phyloP scores from a whole-genome alignment of 805 yeast genomes.

The Blastobotrys parvus region DNA sequence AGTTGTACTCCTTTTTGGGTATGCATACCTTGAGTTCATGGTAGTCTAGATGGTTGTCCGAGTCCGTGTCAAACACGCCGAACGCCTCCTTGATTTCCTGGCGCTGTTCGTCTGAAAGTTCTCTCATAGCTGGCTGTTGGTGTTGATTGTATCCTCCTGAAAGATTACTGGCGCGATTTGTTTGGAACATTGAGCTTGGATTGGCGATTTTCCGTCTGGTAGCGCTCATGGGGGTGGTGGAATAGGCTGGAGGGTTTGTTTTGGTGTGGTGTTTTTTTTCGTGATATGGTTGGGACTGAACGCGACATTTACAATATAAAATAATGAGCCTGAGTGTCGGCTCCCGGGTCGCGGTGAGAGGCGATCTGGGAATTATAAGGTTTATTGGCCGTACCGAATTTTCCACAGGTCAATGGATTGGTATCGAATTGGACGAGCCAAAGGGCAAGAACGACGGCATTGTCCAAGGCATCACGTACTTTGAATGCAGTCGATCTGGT shows the following conservation, averaged over 20 bases:
- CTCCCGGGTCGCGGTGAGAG: constrained; percentile 20
- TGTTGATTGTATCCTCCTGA: background rate
- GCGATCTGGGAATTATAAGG: constrained; percentile 35
- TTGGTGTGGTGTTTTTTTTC: too few species aligned
- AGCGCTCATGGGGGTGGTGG: background rate
- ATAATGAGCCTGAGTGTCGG: constrained; percentile 7
- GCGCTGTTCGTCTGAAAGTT: constrained; percentile 75
- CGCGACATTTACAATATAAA: too few species aligned
- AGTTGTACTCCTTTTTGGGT: background rate
- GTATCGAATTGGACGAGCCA: constrained; percentile 77
- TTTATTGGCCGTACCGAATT: constrained; percentile 60
- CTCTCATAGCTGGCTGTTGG: constrained; percentile 25
- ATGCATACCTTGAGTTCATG: constrained; percentile 62
- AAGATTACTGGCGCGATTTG: background rate
- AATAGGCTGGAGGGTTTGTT: too few species aligned
- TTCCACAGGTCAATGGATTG: constrained; percentile 53
- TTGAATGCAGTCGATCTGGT: constrained; percentile 31
- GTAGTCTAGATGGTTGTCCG: constrained; percentile 82
- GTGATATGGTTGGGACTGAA: too few species aligned
- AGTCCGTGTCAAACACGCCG: constrained; percentile 82
- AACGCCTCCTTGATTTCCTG: constrained; percentile 92
- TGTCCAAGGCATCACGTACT: constrained; percentile 51
- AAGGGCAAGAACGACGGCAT: constrained; percentile 80
- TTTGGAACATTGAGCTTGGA: background rate
- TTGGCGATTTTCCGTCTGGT: constrained; percentile 6